Percentiles rank a stretch among this genome's conserved stretches.
Conservation (phyloP, 2,329 filamentous ascomycete species). For the Paramyrothecium roridum region DNA sequence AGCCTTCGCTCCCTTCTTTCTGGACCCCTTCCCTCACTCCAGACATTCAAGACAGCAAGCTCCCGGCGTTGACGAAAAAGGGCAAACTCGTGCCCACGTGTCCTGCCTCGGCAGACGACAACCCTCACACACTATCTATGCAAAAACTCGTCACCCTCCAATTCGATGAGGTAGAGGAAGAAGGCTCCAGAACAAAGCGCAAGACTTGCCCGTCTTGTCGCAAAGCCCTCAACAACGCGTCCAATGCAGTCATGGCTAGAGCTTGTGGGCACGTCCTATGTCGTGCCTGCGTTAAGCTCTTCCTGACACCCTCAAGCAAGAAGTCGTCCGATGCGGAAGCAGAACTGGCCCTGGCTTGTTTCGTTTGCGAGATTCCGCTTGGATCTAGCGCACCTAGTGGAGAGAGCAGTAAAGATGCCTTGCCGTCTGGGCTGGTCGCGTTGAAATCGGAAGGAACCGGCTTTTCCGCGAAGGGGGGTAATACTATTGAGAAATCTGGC, state of each 20-base stretch:
- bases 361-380: conserved; percentile 83
- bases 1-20: conserved; percentile 76
- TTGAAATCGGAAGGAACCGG: conserved; percentile 86
- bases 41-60: conserved; percentile 36
- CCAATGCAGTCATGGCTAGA: conserved; percentile 77
- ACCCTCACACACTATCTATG: conserved; percentile 72
- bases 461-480: conserved; percentile 84
- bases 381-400: conserved; percentile 45
- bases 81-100: conserved; percentile 70
- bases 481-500: conserved; percentile 73
- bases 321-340: conserved; percentile 38
- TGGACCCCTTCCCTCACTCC: conserved; percentile 89
- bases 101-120: conserved; percentile 65
- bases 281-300: conserved; percentile 77
- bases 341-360: conserved; percentile 59
- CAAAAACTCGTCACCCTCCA: conserved; percentile 73
- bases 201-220: conserved; percentile 78
- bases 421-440: conserved; percentile 71
- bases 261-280: conserved; percentile 92
- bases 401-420: conserved; percentile 45
- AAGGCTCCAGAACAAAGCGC: conserved; percentile 38
- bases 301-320: conserved; percentile 62
- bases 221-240: conserved; percentile 77
- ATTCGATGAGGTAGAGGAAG: conserved; percentile 68
- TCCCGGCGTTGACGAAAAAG: conserved; percentile 56